Evolutionary conservation across 805 yeast species (phyloP), one percentile per base, ranked within the genome.

Genomic region (Candida schatavii): DNA sequence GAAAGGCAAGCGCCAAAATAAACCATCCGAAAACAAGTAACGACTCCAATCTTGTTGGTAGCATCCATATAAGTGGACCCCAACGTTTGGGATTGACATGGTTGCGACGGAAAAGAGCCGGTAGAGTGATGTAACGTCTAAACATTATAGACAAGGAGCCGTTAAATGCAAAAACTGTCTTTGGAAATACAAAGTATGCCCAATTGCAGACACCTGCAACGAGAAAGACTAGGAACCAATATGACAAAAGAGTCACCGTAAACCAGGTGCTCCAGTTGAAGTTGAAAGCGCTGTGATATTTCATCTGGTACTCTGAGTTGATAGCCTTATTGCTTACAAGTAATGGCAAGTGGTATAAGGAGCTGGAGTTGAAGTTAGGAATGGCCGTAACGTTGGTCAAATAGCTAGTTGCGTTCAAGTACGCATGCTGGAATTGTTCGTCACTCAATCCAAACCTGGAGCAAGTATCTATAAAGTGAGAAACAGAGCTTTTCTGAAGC

Each of bases 41-140:
- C 0, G 72, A 46, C 47, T 79, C 82, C 52, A 74, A 58, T 45
- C 83, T 60, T 4, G 78, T 68, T 0, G 84, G 84, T 30, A 75
- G 40, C 27, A 23, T 23, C 27, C 27, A 23, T 11, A 23, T 11
- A 23, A 23, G 11, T 7, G 11, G 11, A 25, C 64, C 43, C 18
- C 15, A 41, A 15, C 28, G 28, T 22, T 29, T 29, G 14, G 42
- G 46, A 23, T 41, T 22, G 13, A 54, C 40, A 37, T 55, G 54
- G 15, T 42, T 41, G 33, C 45, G 52, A 5, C 23, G 25, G 11
- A 47, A 46, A 9, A 48, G 28, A 3, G 62, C 59, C 10, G 58
- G 47, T 32, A 55, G 45, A 7, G 51, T 44, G 15, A 55, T 35
- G 39, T 41, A 42, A 35, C 44, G 45, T 46, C 62, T 49, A 43